These are phyloP conservation scores for Ammopiptanthus mongolicus DNA, from an alignment of 306 rosid species.

Conservation along the genomic window DNA sequence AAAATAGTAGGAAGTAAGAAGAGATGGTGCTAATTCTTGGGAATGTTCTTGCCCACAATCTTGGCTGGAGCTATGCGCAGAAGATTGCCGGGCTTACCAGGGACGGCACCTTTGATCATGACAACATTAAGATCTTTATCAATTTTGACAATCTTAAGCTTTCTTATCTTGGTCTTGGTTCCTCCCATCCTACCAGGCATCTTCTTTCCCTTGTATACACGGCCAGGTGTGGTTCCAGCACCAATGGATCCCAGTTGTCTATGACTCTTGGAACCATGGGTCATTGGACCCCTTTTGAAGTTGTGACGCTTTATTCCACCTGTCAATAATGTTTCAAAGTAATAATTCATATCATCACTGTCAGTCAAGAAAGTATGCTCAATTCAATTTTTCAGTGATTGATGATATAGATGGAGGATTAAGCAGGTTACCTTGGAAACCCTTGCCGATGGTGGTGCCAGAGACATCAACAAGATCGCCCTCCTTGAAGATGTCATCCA, in stretches of 20 bases:
- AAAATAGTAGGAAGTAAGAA: too few species aligned
- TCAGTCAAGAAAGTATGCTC: too few species aligned
- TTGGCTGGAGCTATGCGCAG: slow-evolving; percentile 87
- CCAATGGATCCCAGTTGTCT: slow-evolving; percentile 90
- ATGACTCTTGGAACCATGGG: slow-evolving; percentile 96
- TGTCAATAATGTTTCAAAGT: slow-evolving; percentile 1
- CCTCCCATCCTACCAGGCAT: slow-evolving; percentile 99
- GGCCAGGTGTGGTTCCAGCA: slow-evolving; percentile 93
- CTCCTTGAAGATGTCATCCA: slow-evolving; percentile 71
- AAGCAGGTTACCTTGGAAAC: too few species aligned
- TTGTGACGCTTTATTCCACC: slow-evolving; percentile 90
- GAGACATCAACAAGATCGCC: slow-evolving; percentile 94
- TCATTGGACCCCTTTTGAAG: slow-evolving; percentile 85
- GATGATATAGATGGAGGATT: too few species aligned
- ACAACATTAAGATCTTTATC: slow-evolving; percentile 82
- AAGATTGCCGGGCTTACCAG: slow-evolving; percentile 97
- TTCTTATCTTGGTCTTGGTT: slow-evolving; percentile 75
- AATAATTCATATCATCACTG: too few species aligned
- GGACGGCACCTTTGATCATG: slow-evolving; percentile 91
- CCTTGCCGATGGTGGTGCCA: slow-evolving; percentile 93
- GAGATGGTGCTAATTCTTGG: slow-evolving; percentile 48
- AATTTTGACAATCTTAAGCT: slow-evolving; percentile 89
- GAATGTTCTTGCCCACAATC: slow-evolving; percentile 93
- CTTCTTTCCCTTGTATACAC: slow-evolving; percentile 89
- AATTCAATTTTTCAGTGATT: too few species aligned